A percentile compares a stretch with the other conserved stretches of the same genome.
Conservation (phyloP, 2,329 filamentous ascomycete genomes). For the Penicillium sp. region DNA sequence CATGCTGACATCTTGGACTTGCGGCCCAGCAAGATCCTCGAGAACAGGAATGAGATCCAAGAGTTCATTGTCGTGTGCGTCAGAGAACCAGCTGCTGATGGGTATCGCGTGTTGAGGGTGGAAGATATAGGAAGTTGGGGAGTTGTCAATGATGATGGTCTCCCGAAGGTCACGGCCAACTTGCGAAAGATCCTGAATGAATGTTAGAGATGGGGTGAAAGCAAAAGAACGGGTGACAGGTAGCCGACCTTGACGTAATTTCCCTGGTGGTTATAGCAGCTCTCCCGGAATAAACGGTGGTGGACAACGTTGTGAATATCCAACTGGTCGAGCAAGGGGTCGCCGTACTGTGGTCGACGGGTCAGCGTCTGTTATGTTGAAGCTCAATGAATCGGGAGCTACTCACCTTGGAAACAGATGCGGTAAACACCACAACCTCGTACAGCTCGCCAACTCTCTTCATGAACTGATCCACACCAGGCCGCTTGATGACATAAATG, state of each 20-base stretch:
- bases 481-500: constrained; percentile 98
- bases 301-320: constrained; percentile 97
- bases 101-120: constrained; percentile 98
- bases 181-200: constrained; percentile 79
- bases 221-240: neutral
- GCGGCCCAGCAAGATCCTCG: constrained; percentile 84
- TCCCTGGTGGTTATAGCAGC: constrained; percentile 98
- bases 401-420: constrained; percentile 90
- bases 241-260: constrained; percentile 83
- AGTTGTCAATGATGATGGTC: constrained; percentile 99
- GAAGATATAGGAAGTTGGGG: constrained; percentile 98
- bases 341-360: constrained; percentile 68
- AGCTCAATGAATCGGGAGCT: neutral
- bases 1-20: constrained; percentile 93
- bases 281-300: constrained; percentile 93
- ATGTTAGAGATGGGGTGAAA: neutral
- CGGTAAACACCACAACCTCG: constrained; percentile 97
- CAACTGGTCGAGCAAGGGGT: constrained; percentile 90
- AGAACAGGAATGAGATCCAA: constrained; percentile 96
- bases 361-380: neutral
- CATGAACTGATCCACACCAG: constrained; percentile 99
- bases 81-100: constrained; percentile 99
- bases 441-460: constrained; percentile 96
- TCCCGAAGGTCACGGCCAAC: constrained; percentile 93
- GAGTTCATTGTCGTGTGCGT: constrained; percentile 98